Conservation (phyloP, 305 asterid species). For the Fraxinus angustifolia region DNA sequence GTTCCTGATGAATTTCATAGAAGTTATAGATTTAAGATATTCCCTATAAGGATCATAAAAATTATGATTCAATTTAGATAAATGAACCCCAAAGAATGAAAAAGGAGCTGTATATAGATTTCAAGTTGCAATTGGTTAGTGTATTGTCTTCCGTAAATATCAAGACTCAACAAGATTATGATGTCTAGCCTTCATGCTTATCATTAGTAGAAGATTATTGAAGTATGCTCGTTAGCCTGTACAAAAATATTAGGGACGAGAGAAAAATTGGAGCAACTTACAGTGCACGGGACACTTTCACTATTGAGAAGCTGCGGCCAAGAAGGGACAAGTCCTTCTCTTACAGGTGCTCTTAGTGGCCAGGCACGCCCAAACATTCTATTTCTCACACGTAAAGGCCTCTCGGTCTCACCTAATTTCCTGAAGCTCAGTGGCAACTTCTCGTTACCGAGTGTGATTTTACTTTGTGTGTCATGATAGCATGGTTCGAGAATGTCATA, state of each 20-base stretch:
- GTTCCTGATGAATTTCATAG: not conserved
- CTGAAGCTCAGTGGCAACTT: constrained; percentile 76
- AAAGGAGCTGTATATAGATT: not conserved
- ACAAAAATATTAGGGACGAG: not conserved
- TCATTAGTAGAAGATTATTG: not conserved
- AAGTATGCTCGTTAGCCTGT: not conserved
- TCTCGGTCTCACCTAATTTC: constrained; percentile 80
- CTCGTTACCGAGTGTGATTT: constrained; percentile 25
- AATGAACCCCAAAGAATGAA: not conserved
- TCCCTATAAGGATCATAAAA: not conserved
- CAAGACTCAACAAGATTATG: not conserved
- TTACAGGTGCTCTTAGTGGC: constrained; percentile 93
- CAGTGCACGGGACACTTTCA: constrained; percentile 65
- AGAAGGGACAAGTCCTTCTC: constrained; percentile 69
- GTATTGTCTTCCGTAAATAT: not conserved
- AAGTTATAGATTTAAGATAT: not conserved
- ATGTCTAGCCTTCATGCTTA: not conserved
- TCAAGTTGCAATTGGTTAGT: not conserved
- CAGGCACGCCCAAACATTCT: constrained; percentile 96
- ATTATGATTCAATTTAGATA: not conserved
- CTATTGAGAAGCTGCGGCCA: constrained; percentile 69
- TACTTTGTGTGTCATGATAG: constrained; percentile 51
- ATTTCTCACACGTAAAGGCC: constrained; percentile 74
- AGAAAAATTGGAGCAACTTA: constrained; percentile 34
- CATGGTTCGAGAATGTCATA: constrained; percentile 90